These are phyloP conservation scores for Nakataea oryzae DNA, from an alignment of 2,329 filamentous ascomycete species.

Conservation along the genomic window DNA sequence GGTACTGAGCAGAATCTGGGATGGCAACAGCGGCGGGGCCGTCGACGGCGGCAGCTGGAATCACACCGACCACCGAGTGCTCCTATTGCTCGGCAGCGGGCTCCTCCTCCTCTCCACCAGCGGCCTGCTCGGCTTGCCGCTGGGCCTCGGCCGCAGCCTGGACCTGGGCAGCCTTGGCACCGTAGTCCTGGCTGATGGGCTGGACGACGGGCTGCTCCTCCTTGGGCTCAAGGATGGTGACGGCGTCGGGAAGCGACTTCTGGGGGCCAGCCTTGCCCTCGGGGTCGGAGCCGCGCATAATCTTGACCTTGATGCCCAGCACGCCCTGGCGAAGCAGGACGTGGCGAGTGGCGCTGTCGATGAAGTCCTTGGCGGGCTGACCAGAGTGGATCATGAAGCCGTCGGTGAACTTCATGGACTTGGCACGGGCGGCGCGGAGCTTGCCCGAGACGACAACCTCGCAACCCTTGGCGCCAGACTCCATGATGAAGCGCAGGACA, in stretches of 20 bases:
- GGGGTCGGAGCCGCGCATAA: constrained; percentile 99
- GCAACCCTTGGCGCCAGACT: constrained; percentile 98
- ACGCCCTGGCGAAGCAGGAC: constrained; percentile 99
- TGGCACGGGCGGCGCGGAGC: constrained; percentile 96
- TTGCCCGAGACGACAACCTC: constrained; percentile 99
- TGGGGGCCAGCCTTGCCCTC: constrained; percentile 97
- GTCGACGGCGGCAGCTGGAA: constrained; percentile 1
- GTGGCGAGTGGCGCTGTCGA: constrained; percentile 96
- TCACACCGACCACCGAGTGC: constrained; percentile 9
- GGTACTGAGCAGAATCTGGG: constrained; percentile 2
- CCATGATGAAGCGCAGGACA: constrained; percentile 99
- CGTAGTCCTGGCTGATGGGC: constrained; percentile 97
- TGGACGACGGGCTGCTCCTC: constrained; percentile 89
- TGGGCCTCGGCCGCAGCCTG: constrained; percentile 56
- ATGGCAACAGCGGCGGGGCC: constrained; percentile 4
- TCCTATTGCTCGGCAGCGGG: constrained; percentile 34
- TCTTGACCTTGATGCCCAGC: constrained; percentile 99
- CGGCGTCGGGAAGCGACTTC: constrained; percentile 95
- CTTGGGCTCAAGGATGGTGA: constrained; percentile 99
- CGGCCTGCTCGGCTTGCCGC: constrained; percentile 40
- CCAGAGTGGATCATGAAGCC: constrained; percentile 99
- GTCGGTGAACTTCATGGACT: constrained; percentile 99
- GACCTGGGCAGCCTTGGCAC: constrained; percentile 67
- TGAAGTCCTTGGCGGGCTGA: constrained; percentile 99
- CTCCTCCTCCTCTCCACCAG: constrained; percentile 45